Base-by-base conservation (phyloP, 2,329 filamentous ascomycete species). In the Curvularia sp. region DNA sequence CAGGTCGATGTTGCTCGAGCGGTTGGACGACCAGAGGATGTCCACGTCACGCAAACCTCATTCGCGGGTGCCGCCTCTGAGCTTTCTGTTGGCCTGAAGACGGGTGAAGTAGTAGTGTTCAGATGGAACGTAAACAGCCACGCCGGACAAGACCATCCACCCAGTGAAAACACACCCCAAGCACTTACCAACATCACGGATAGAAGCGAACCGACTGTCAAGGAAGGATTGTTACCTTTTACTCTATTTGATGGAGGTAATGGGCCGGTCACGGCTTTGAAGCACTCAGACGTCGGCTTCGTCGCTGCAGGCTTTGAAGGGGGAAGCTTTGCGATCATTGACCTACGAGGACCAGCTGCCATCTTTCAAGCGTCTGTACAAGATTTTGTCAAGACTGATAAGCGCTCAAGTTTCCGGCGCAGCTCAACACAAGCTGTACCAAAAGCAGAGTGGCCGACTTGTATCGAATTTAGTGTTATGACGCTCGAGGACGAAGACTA, bases 401-500 rank as follows among this genome's bases (percentile, higher is more conserved):
- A 93, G 76, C 85, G 89, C 28, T 82, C 86, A 2, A 92, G 90
- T 53, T 89, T 97, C 68, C 82, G 82, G 69, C 80, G 84, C 76
- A 84, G 82, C 57, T 84, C 82, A 28, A 80, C 76, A 51, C 77
- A 81, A 24, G 75, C 83, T 5, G 73, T 80, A 1, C 57, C 68
- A 13, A 81, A 82, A 52, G 73, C 81, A 48, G 93, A 97, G 70
- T 96, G 88, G 85, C 88, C 92, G 0, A 92, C 92, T 0, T 84
- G 82, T 30, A 87, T 98, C 28, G 92, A 97, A 72, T 99, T 98
- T 79, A 92, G 92, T 53, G 92, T 79, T 51, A 89, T 99, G 88
- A 96, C 91, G 3, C 80, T 97, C 4, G 95, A 98, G 43, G 91
- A 89, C n/a, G 94, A 98, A 72, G 86, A 92, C 64, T 99, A 96